These are phyloP conservation scores for Pyrenopolyporus hunteri DNA, from an alignment of 495 filamentous ascomycete genomes.

Conservation along the genomic window DNA sequence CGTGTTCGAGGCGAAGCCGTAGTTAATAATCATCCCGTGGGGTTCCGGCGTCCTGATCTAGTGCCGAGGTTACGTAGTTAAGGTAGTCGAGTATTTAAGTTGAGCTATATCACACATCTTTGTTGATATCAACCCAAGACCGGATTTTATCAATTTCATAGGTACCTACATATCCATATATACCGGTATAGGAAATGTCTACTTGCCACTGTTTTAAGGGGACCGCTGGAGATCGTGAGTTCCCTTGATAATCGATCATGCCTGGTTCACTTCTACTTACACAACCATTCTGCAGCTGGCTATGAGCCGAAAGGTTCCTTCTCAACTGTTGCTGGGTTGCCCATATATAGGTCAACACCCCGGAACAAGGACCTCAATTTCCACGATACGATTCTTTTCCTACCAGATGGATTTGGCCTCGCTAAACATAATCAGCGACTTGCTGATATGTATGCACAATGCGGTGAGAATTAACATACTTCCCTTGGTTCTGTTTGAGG, in stretches of 20 bases:
- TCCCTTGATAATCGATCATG: background rate
- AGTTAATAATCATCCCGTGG: background rate
- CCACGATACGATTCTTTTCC: constrained; percentile 1
- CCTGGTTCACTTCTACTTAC: too few relatives aligned
- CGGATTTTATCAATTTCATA: background rate
- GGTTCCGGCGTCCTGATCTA: background rate
- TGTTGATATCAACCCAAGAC: background rate
- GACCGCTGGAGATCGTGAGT: constrained; percentile 8
- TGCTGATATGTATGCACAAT: constrained; percentile 13
- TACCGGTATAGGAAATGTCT: constrained; percentile 4
- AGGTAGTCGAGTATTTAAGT: too few relatives aligned
- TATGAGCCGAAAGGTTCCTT: constrained; percentile 7
- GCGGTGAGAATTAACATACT: background rate
- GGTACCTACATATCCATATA: background rate
- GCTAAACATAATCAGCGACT: constrained; percentile 18
- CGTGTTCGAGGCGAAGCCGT: constrained; percentile 32
- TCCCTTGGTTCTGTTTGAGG: too few relatives aligned
- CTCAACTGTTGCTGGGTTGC: constrained; percentile 6
- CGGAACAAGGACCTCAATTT: background rate
- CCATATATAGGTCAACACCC: constrained; percentile 9
- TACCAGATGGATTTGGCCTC: constrained; percentile 17
- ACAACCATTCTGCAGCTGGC: background rate
- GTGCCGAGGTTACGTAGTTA: too few relatives aligned
- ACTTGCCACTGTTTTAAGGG: constrained; percentile 20
- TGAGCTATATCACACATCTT: background rate